Conservation (phyloP, 2,329 filamentous ascomycete genomes). For the Drechslera avenae region DNA sequence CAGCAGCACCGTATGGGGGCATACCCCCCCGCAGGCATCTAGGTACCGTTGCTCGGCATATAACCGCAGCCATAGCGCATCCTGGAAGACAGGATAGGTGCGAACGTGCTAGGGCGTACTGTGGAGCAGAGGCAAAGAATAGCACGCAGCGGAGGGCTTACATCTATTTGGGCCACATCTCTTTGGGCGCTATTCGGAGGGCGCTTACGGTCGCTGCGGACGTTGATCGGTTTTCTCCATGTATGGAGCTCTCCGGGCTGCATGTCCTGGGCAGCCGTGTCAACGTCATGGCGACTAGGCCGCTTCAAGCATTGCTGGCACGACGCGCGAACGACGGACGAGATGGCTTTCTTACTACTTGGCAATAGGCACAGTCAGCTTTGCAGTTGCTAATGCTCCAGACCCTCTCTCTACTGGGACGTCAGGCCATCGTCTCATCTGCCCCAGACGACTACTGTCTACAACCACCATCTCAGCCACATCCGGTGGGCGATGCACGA, state of each 20-base stretch:
- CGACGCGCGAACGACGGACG: constrained; percentile 17
- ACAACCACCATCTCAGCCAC: not conserved
- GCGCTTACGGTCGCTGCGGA: too few relatives aligned
- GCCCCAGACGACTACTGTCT: not conserved
- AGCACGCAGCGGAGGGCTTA: not conserved
- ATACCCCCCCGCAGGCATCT: not conserved
- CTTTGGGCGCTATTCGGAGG: too few relatives aligned
- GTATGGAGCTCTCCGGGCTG: too few relatives aligned
- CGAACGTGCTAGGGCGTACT: too few relatives aligned
- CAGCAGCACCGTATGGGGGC: constrained; percentile 13
- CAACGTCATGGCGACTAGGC: constrained; percentile 12
- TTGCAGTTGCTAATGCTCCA: too few relatives aligned
- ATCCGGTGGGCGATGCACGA: constrained; percentile 8
- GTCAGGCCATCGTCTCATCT: constrained; percentile 4
- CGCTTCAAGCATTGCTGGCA: constrained; percentile 3
- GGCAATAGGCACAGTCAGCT: not conserved
- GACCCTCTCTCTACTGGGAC: too few relatives aligned
- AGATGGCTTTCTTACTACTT: constrained; percentile 3
- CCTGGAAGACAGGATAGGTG: too few relatives aligned
- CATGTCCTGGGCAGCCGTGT: not conserved
- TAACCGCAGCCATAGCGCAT: not conserved
- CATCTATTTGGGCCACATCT: too few relatives aligned
- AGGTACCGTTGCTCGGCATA: not conserved
- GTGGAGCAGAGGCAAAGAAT: not conserved
- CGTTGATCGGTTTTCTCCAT: too few relatives aligned